A percentile compares a stretch with the other conserved stretches of the same genome.
phyloP scores from a whole-genome alignment of 2,329 filamentous ascomycete genomes.

The Hymenoscyphus repandus region DNA sequence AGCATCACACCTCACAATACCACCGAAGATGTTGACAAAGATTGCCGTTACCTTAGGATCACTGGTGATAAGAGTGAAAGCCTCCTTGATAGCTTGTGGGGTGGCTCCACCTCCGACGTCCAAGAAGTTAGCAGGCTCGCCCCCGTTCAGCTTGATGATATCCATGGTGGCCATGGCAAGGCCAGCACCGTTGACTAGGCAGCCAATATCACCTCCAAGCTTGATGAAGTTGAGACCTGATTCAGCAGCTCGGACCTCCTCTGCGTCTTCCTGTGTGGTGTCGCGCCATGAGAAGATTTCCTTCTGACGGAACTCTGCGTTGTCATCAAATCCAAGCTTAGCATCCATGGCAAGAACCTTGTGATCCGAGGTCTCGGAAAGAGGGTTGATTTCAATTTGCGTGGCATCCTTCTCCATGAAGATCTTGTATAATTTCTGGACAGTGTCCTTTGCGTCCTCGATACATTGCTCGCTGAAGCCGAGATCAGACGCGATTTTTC shows the following conservation, averaged over 20 bases:
- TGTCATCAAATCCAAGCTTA: conserved; percentile 98
- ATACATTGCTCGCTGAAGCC: conserved; percentile 98
- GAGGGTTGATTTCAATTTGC: conserved; percentile 99
- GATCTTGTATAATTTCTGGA: conserved; percentile 98
- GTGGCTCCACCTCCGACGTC: conserved; percentile 98
- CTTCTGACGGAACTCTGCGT: conserved; percentile 97
- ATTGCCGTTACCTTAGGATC: conserved; percentile 98
- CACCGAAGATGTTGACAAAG: conserved; percentile 99
- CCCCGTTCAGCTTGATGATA: conserved; percentile 99
- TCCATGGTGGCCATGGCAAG: conserved; percentile 99
- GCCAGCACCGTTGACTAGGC: conserved; percentile 97
- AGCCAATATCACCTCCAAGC: conserved; percentile 98
- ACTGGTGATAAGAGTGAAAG: conserved; percentile 97
- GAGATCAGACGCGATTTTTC: conserved; percentile 82
- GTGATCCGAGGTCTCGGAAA: conserved; percentile 97
- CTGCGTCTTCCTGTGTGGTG: conserved; percentile 89
- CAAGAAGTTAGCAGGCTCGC: conserved; percentile 94
- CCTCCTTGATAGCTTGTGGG: conserved; percentile 91
- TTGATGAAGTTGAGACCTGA: conserved; percentile 99
- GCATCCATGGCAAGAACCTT: conserved; percentile 99
- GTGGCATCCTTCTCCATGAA: conserved; percentile 98
- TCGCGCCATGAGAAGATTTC: conserved; percentile 94
- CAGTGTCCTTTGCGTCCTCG: conserved; percentile 89
- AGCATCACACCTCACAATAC: conserved; percentile 95
- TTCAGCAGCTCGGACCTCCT: conserved; percentile 95